phyloP scores from a whole-genome alignment of 148 eudicot species.

The Suaeda aralocaspica region DNA sequence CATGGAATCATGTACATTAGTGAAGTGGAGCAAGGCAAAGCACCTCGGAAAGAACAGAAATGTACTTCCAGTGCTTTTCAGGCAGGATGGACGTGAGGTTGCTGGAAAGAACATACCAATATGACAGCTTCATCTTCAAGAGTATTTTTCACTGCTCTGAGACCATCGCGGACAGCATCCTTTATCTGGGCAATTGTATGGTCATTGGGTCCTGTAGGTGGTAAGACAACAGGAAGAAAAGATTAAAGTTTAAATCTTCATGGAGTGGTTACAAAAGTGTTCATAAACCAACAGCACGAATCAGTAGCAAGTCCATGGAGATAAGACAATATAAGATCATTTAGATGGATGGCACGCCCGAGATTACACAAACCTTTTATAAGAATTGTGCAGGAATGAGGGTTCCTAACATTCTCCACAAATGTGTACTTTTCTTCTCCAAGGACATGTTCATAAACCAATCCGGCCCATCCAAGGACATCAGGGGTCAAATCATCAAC shows the following conservation, averaged over 20 bases:
- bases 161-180: conserved; percentile 99
- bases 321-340: neutral
- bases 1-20: neutral
- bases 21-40: neutral
- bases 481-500: conserved; percentile 89
- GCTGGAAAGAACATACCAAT: conserved; percentile 52
- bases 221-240: neutral
- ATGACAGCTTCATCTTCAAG: conserved; percentile 90
- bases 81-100: neutral
- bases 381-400: conserved; percentile 88
- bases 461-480: conserved; percentile 98
- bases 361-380: conserved; percentile 58
- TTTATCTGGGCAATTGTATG: conserved; percentile 98
- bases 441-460: conserved; percentile 90
- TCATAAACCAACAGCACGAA: neutral
- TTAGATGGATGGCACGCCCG: neutral
- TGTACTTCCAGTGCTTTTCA: neutral
- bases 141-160: conserved; percentile 90
- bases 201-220: conserved; percentile 83
- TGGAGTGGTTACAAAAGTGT: neutral
- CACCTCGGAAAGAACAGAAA: neutral
- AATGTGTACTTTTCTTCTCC: conserved; percentile 97
- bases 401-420: conserved; percentile 92
- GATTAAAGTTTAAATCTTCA: neutral
- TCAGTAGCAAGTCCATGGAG: neutral